Evolutionary conservation across 805 yeast species (phyloP).

Genomic region (Scheffersomyces coipomensis): DNA sequence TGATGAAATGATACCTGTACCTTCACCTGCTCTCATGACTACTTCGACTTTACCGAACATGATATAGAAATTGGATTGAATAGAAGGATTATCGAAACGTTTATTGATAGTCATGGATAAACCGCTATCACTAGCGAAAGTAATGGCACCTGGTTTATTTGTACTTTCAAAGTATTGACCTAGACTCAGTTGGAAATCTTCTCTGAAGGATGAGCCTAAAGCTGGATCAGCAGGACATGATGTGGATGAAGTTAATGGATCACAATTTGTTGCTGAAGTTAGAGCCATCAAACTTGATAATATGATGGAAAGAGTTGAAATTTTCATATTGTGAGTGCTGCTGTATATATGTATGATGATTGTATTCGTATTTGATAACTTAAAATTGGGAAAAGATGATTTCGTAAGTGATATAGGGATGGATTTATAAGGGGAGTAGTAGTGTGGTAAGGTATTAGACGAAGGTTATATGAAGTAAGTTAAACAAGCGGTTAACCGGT

Average conservation of each 20-base stretch:
- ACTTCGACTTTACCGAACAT: constrained; percentile 89
- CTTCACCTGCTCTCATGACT: constrained; percentile 67
- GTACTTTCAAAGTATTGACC: constrained; percentile 19
- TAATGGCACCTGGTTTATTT: constrained; percentile 25
- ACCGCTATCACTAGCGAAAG: constrained; percentile 48
- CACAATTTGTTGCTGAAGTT: constrained; percentile 13
- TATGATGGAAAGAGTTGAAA: constrained; percentile 2
- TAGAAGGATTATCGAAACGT: constrained; percentile 74
- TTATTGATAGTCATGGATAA: constrained; percentile 55
- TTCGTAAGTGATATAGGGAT: no score
- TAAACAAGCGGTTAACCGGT: no score
- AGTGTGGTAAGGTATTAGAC: no score
- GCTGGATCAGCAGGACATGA: constrained; percentile 28
- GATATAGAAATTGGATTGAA: constrained; percentile 75
- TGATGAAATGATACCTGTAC: constrained; percentile 77
- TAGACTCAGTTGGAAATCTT: constrained; percentile 18
- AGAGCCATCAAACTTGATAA: neutral
- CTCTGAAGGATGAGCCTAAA: constrained; percentile 26
- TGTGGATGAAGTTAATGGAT: constrained; percentile 22
- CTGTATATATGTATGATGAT: neutral
- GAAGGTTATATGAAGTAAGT: no score
- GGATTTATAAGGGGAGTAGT: no score
- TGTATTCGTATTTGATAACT: no score
- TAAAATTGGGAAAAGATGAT: no score
- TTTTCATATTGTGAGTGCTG: constrained; percentile 1